Conservation (phyloP, 2,329 filamentous ascomycete genomes). For the Didymella glomerata region DNA sequence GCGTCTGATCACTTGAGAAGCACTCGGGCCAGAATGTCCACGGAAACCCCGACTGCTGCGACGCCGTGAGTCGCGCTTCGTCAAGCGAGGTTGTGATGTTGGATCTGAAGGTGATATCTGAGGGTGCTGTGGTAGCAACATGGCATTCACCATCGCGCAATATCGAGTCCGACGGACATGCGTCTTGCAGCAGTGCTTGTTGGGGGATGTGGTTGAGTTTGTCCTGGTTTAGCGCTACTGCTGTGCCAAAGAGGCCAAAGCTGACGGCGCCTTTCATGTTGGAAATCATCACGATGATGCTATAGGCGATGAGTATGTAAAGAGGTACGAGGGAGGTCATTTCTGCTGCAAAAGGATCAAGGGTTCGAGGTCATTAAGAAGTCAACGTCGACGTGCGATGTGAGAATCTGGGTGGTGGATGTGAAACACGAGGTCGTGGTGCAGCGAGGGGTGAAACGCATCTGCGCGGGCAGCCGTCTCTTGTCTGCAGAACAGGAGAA, state of each 20-base stretch:
- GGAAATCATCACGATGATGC: slow-evolving; percentile 18
- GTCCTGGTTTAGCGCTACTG: slow-evolving; percentile 31
- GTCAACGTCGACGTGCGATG: neutral
- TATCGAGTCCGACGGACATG: slow-evolving; percentile 37
- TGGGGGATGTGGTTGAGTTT: slow-evolving; percentile 34
- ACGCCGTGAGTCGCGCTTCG: slow-evolving; percentile 34
- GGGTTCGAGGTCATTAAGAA: slow-evolving; percentile 2
- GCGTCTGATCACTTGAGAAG: slow-evolving; percentile 37
- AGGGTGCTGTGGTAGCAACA: slow-evolving; percentile 10
- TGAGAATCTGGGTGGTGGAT: slow-evolving; percentile 4
- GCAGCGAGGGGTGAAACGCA: slow-evolving; percentile 37
- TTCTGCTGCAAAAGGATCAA: slow-evolving; percentile 5
- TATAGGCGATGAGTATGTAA: slow-evolving; percentile 18
- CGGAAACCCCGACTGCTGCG: slow-evolving; percentile 34
- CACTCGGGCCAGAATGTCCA: slow-evolving; percentile 49
- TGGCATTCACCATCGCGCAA: slow-evolving; percentile 40
- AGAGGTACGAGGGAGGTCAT: slow-evolving; percentile 22
- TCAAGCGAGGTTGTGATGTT: slow-evolving; percentile 38
- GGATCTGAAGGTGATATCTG: slow-evolving; percentile 25
- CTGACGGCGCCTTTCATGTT: slow-evolving; percentile 35
- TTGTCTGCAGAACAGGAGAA: slow-evolving; percentile 8
- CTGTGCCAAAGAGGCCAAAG: slow-evolving; percentile 35
- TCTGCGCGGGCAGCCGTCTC: slow-evolving; percentile 23
- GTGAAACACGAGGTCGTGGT: slow-evolving; percentile 36
- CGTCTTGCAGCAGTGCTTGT: slow-evolving; percentile 33